These are phyloP conservation scores for Hanseniaspora valbyensis DNA, from an alignment of 805 yeast genomes.

Conservation along the genomic window DNA sequence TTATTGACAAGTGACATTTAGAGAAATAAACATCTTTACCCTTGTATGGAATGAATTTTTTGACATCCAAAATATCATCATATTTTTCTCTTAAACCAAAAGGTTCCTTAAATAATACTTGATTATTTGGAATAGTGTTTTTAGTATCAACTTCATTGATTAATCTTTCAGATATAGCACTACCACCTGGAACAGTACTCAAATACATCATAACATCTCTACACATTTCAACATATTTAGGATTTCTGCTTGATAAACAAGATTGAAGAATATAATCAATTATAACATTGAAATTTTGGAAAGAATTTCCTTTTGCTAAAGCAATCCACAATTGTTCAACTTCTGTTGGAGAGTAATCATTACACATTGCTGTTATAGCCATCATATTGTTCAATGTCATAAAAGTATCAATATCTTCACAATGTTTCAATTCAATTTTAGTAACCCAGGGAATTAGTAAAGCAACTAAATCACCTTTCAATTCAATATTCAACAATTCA, in stretches of 20 bases:
- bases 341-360: slow-evolving; percentile 67
- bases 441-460: slow-evolving; percentile 90
- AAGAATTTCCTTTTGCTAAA: slow-evolving; percentile 61
- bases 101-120: slow-evolving; percentile 28
- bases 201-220: slow-evolving; percentile 74
- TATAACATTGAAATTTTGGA: slow-evolving; percentile 59
- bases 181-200: slow-evolving; percentile 42
- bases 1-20: slow-evolving; percentile 73
- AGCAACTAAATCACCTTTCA: slow-evolving; percentile 68
- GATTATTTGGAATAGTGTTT: slow-evolving; percentile 72
- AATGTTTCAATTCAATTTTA: slow-evolving; percentile 51
- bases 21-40: slow-evolving; percentile 71
- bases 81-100: slow-evolving; percentile 32
- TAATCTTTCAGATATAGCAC: slow-evolving; percentile 48
- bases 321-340: slow-evolving; percentile 95
- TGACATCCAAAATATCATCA: slow-evolving; percentile 70
- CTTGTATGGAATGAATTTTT: slow-evolving; percentile 42
- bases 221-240: slow-evolving; percentile 64
- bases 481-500: slow-evolving; percentile 45
- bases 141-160: slow-evolving; percentile 68
- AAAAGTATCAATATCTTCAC: slow-evolving; percentile 36
- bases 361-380: slow-evolving; percentile 71
- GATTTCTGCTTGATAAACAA: slow-evolving; percentile 58
- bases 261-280: slow-evolving; percentile 57
- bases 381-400: slow-evolving; percentile 75